Conservation (phyloP, 306 rosid species). For the Vicia faba region DNA sequence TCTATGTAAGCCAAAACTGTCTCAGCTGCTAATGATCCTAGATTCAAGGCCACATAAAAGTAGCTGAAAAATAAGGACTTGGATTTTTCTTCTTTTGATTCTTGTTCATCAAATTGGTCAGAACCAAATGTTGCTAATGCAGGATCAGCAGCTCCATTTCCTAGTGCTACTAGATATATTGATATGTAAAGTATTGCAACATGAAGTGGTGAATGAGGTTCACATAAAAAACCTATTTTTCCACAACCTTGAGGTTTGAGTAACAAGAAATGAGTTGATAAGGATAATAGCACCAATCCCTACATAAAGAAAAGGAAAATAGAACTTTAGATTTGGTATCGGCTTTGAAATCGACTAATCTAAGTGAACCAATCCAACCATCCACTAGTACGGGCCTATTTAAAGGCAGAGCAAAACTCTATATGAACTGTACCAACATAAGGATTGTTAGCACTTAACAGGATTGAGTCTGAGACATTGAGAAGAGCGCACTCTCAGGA, state of each 20-base stretch:
- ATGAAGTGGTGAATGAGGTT: slow-evolving; percentile 45
- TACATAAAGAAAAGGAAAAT: slow-evolving; percentile 32
- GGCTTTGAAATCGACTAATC: background rate
- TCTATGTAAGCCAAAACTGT: slow-evolving; percentile 56
- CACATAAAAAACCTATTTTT: slow-evolving; percentile 52
- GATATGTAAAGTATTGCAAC: slow-evolving; percentile 53
- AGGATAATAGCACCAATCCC: slow-evolving; percentile 55
- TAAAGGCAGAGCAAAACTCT: too few relatives aligned
- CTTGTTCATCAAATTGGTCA: slow-evolving; percentile 64
- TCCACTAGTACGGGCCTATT: too few relatives aligned
- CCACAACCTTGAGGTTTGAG: slow-evolving; percentile 63
- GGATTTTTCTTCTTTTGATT: slow-evolving; percentile 46
- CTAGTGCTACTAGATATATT: slow-evolving; percentile 59
- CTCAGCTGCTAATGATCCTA: slow-evolving; percentile 59
- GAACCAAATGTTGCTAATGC: slow-evolving; percentile 62
- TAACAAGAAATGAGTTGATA: slow-evolving; percentile 50
- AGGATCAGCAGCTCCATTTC: slow-evolving; percentile 66
- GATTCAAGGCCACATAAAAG: slow-evolving; percentile 61
- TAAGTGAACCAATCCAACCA: background rate
- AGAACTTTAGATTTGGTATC: background rate
- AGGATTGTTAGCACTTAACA: too few relatives aligned
- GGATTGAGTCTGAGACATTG: too few relatives aligned
- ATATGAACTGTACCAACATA: too few relatives aligned
- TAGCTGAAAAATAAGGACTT: slow-evolving; percentile 59
- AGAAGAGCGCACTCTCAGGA: too few relatives aligned